These are phyloP conservation scores for Turritis glabra DNA, from an alignment of 345 rosid species.

Conservation along the genomic window DNA sequence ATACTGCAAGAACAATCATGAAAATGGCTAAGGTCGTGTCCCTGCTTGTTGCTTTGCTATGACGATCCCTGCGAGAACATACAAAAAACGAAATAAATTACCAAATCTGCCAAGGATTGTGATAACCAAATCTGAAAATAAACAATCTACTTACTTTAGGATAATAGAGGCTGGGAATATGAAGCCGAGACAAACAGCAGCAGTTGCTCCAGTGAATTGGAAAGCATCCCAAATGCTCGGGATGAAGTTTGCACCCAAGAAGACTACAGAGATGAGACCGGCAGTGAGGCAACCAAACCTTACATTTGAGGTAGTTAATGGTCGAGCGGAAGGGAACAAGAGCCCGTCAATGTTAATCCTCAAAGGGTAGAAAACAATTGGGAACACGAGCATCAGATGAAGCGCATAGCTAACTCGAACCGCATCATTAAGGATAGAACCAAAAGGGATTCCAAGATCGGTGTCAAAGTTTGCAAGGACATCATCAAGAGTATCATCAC, in stretches of 20 bases:
- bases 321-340: conserved; percentile 64
- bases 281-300: conserved; percentile 65
- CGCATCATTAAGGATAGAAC: conserved; percentile 73
- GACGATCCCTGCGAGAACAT: conserved; percentile 50
- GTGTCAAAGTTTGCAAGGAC: conserved; percentile 90
- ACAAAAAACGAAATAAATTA: neutral
- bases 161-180: conserved; percentile 63
- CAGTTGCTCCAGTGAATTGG: conserved; percentile 72
- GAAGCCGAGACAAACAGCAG: conserved; percentile 67
- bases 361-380: conserved; percentile 76
- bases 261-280: conserved; percentile 45
- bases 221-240: conserved; percentile 74
- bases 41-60: conserved; percentile 47
- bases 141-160: conserved; percentile 43
- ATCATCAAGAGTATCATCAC: conserved; percentile 82
- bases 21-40: conserved; percentile 50
- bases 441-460: conserved; percentile 76
- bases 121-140: too few species aligned
- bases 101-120: neutral
- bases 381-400: conserved; percentile 94
- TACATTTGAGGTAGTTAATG: conserved; percentile 51
- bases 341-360: conserved; percentile 85
- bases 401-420: conserved; percentile 90
- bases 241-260: conserved; percentile 66
- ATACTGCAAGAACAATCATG: conserved; percentile 62